Percentiles rank a stretch among this genome's conserved stretches.
These are phyloP conservation scores for Xylaria sp. DNA, from an alignment of 2,329 filamentous ascomycete genomes.

Conservation along the genomic window DNA sequence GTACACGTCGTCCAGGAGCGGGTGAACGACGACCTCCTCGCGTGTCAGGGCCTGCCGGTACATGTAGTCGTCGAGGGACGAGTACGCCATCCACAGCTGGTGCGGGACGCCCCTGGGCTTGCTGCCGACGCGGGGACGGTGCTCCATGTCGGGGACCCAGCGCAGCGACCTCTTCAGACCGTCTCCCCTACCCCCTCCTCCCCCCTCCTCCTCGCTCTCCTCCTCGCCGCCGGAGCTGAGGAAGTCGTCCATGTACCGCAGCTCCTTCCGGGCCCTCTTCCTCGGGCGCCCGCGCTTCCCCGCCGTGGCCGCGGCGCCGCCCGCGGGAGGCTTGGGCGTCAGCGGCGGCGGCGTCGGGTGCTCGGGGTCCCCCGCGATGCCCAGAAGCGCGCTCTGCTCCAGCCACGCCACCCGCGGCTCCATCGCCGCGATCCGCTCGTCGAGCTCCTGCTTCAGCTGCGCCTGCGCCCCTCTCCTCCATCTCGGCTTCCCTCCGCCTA, in stretches of 20 bases:
- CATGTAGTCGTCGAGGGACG: slow-evolving; percentile 22
- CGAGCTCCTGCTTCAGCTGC: slow-evolving; percentile 8
- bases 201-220: neutral
- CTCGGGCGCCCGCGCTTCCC: slow-evolving; percentile 6
- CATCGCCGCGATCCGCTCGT: slow-evolving; percentile 7
- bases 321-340: too few species aligned
- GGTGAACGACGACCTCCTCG: slow-evolving; percentile 13
- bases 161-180: slow-evolving; percentile 10
- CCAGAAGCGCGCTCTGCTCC: slow-evolving; percentile 15
- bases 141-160: slow-evolving; percentile 24
- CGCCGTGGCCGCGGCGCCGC: neutral
- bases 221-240: slow-evolving; percentile 10
- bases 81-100: slow-evolving; percentile 25
- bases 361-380: neutral
- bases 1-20: slow-evolving; percentile 25
- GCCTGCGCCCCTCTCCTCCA: neutral
- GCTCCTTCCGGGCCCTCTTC: slow-evolving; percentile 7
- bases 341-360: neutral
- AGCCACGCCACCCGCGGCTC: slow-evolving; percentile 1
- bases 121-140: slow-evolving; percentile 5
- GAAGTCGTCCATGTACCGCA: slow-evolving; percentile 24
- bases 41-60: slow-evolving; percentile 19
- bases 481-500: neutral
- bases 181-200: neutral
- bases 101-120: slow-evolving; percentile 16